A percentile compares a stretch with the other conserved stretches of the same genome.
phyloP scores from a whole-genome alignment of 352 stramenopile genomes.

The Phytopythium helicoides region DNA sequence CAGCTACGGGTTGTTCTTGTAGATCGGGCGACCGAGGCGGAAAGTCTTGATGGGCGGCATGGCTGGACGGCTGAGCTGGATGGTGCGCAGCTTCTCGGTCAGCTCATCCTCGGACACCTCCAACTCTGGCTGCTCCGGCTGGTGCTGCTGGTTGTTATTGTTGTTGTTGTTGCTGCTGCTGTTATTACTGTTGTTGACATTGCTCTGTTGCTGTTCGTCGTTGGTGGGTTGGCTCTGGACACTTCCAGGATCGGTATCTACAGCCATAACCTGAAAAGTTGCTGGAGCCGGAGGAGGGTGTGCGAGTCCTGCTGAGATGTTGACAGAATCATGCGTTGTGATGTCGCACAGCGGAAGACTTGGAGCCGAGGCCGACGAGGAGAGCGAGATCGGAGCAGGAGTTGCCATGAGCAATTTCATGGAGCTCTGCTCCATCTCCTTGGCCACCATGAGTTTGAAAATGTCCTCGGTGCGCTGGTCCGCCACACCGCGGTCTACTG shows the following conservation, averaged over 20 bases:
- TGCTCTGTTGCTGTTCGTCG: neutral
- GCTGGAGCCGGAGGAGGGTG: too few relatives aligned
- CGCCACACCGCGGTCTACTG: conserved; percentile 46
- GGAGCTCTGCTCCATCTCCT: conserved; percentile 37
- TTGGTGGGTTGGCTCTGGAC: neutral
- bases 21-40: conserved; percentile 16
- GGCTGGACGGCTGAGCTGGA: conserved; percentile 58
- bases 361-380: neutral
- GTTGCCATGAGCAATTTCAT: conserved; percentile 17
- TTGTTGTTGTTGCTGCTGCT: neutral
- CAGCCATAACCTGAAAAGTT: neutral
- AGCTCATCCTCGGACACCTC: conserved; percentile 54
- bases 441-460: conserved; percentile 58
- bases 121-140: conserved; percentile 11
- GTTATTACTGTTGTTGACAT: neutral
- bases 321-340: neutral
- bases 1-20: neutral
- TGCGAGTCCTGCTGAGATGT: too few relatives aligned
- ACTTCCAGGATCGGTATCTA: neutral
- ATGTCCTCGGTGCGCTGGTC: conserved; percentile 52
- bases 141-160: neutral
- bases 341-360: neutral
- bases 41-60: conserved; percentile 50
- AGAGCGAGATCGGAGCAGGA: neutral
- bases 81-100: conserved; percentile 61